Evolutionary conservation across 352 stramenopile genomes (phyloP).

Genomic region (Globisporangium lucens): DNA sequence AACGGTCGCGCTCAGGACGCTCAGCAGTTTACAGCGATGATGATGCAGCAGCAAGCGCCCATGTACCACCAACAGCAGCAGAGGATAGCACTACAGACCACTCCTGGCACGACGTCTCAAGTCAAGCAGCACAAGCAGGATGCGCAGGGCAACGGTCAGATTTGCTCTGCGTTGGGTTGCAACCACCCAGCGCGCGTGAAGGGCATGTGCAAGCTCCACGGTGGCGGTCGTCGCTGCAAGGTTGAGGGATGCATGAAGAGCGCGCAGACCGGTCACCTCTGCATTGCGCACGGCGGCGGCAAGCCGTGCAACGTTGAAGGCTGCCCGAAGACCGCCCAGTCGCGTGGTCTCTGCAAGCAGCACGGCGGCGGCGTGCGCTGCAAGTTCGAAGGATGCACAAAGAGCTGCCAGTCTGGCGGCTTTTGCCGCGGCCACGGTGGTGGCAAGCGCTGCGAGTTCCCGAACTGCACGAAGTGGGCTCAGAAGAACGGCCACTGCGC

Average conservation of each 20-base stretch:
- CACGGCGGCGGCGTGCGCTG: conserved; percentile 82
- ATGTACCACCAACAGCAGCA: conserved; percentile 36
- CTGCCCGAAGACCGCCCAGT: conserved; percentile 85
- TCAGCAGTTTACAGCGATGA: conserved; percentile 51
- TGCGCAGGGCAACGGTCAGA: conserved; percentile 40
- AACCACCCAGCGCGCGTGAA: conserved; percentile 77
- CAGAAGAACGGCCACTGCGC: conserved; percentile 87
- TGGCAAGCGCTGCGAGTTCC: conserved; percentile 83
- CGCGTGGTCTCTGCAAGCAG: conserved; percentile 80
- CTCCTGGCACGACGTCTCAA: conserved; percentile 42
- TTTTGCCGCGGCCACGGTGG: conserved; percentile 83
- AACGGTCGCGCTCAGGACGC: conserved; percentile 16
- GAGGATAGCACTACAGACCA: conserved; percentile 27
- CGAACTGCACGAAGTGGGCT: conserved; percentile 84
- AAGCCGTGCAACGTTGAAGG: conserved; percentile 84
- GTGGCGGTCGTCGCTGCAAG: conserved; percentile 76
- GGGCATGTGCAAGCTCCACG: conserved; percentile 86
- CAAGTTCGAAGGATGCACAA: conserved; percentile 85
- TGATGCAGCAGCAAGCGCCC: conserved; percentile 55
- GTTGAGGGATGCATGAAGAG: conserved; percentile 88
- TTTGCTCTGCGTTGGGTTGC: conserved; percentile 76
- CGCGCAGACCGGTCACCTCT: conserved; percentile 80
- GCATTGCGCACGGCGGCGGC: conserved; percentile 80
- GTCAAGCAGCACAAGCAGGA: conserved; percentile 60
- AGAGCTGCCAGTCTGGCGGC: conserved; percentile 83